phyloP scores from a whole-genome alignment of 164 flowering plant genomes.

The Dillenia suffruticosa region DNA sequence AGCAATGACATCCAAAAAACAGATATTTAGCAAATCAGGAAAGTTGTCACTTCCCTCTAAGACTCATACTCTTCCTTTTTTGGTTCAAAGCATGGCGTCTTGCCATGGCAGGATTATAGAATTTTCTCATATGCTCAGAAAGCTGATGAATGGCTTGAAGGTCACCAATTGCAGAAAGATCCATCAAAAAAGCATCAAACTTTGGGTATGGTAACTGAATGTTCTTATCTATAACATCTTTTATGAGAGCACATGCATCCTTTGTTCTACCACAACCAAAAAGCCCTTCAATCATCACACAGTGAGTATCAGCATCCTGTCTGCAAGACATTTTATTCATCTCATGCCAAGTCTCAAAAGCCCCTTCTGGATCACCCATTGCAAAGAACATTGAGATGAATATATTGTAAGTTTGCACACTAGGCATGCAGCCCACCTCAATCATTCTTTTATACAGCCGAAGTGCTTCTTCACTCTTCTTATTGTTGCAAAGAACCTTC shows the following conservation, averaged over 20 bases:
- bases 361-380: conserved; percentile 68
- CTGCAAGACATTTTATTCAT: conserved; percentile 66
- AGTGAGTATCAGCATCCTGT: conserved; percentile 58
- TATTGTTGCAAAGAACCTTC: conserved; percentile 84
- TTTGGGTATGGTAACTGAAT: conserved; percentile 67
- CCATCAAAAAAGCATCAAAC: conserved; percentile 69
- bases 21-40: no score
- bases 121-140: conserved; percentile 87
- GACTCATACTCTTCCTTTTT: conserved; percentile 62
- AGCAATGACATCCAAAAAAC: no score
- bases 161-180: conserved; percentile 72
- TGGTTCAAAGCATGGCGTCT: conserved; percentile 67
- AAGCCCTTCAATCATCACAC: conserved; percentile 91
- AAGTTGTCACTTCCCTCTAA: conserved; percentile 43
- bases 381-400: conserved; percentile 70
- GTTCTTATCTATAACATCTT: conserved; percentile 57
- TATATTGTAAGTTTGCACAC: conserved; percentile 92
- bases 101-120: conserved; percentile 85
- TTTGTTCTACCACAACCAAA: conserved; percentile 45
- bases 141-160: conserved; percentile 68
- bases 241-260: conserved; percentile 70
- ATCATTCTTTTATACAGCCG: conserved; percentile 58
- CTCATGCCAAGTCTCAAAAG: conserved; percentile 79
- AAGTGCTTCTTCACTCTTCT: conserved; percentile 61
- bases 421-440: conserved; percentile 68